These are phyloP conservation scores for Crithidia expoeki DNA, from an alignment of 208 protist genomes.

Conservation along the genomic window DNA sequence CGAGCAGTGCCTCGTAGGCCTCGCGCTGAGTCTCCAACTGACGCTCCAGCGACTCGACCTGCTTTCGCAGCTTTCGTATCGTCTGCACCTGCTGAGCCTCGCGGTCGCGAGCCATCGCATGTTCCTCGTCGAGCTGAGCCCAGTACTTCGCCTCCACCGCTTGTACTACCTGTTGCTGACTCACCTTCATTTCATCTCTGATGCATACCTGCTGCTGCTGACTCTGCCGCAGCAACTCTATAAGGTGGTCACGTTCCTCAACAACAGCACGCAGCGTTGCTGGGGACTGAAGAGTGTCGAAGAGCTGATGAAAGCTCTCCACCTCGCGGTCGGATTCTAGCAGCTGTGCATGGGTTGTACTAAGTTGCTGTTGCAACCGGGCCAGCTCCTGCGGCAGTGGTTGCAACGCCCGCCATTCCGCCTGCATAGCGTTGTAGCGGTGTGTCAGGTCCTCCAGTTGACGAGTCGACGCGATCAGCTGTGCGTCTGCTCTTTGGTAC, in stretches of 20 bases:
- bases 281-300: constrained; percentile 35
- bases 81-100: constrained; percentile 32
- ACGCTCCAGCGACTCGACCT: constrained; percentile 10
- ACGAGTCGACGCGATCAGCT: constrained; percentile 21
- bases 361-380: constrained; percentile 44
- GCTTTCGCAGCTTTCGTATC: constrained; percentile 11
- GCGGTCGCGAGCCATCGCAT: constrained; percentile 38
- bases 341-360: constrained; percentile 34
- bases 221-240: constrained; percentile 55
- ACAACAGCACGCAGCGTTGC: constrained; percentile 40
- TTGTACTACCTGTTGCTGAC: constrained; percentile 23
- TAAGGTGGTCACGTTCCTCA: constrained; percentile 58
- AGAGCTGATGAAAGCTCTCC: constrained; percentile 37
- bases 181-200: constrained; percentile 39
- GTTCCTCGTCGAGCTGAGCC: constrained; percentile 16
- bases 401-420: constrained; percentile 44
- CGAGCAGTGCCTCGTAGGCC: constrained; percentile 29
- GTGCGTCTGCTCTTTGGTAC: constrained; percentile 32
- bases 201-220: constrained; percentile 38
- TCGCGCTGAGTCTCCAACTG: constrained; percentile 30
- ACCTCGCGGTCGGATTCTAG: constrained; percentile 35
- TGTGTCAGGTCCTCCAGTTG: constrained; percentile 35
- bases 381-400: constrained; percentile 53
- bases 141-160: constrained; percentile 24
- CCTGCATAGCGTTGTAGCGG: constrained; percentile 35